These are phyloP conservation scores for Colletotrichum destructivum DNA, from an alignment of 2,329 filamentous ascomycete species.

Conservation along the genomic window DNA sequence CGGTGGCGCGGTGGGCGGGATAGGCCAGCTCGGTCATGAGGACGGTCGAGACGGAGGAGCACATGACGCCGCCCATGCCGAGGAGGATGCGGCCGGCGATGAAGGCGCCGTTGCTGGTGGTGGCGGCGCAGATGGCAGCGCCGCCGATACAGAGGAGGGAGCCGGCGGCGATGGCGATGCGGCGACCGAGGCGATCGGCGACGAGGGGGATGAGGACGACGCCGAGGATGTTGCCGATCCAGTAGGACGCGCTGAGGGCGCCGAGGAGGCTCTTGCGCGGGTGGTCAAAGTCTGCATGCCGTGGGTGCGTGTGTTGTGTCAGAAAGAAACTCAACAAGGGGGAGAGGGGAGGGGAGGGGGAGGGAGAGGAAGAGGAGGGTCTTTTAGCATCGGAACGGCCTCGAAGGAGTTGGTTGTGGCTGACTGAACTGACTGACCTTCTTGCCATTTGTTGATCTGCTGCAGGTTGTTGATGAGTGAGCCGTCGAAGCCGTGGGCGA, in stretches of 20 bases:
- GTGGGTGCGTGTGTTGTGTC: background rate
- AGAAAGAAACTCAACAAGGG: background rate
- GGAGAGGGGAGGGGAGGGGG: too few species aligned
- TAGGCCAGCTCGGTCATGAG: constrained; percentile 54
- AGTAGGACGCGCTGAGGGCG: constrained; percentile 59
- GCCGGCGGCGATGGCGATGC: constrained; percentile 50
- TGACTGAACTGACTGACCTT: constrained; percentile 43
- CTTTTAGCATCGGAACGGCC: too few species aligned
- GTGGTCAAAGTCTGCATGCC: constrained; percentile 48
- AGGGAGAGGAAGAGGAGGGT: too few species aligned
- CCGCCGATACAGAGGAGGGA: constrained; percentile 52
- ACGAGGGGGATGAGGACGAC: constrained; percentile 53
- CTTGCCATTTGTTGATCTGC: constrained; percentile 58
- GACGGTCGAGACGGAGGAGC: constrained; percentile 65
- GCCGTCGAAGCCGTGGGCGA: constrained; percentile 64
- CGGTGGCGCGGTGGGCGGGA: constrained; percentile 41
- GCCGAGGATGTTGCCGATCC: constrained; percentile 56
- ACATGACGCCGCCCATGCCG: constrained; percentile 58
- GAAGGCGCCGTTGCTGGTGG: constrained; percentile 62
- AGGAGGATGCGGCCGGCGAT: constrained; percentile 58
- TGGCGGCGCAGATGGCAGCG: constrained; percentile 57
- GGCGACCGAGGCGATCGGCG: constrained; percentile 51
- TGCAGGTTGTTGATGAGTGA: constrained; percentile 67
- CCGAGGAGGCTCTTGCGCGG: constrained; percentile 51
- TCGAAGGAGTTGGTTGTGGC: background rate